Evolutionary conservation across 805 yeast species (phyloP), one percentile per base, ranked within the genome.

Genomic region (Starmera caribaea): DNA sequence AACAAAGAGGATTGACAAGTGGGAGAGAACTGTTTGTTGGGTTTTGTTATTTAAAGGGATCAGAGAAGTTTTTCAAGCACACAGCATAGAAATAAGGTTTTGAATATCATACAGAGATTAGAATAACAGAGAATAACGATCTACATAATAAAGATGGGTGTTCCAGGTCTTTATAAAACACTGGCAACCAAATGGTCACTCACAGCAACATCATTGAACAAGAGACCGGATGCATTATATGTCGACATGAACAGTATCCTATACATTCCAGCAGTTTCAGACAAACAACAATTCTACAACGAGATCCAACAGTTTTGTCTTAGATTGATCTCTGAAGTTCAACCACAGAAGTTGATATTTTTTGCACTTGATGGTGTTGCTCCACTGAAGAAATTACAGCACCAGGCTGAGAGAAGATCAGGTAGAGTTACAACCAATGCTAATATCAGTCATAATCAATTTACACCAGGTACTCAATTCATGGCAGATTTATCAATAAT

Each of bases 321-420:
- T 54, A 95, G 84, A 58, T 65, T 92, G 41, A 84, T 89, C 50
- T 74, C 74, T 41, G 71, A 81, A 16, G 80, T 86, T 44, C 74
- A 74, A 55, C 97, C 97, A 10, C 68, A 76, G 48, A 71, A 81
- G 51, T 70, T 77, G 6, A 77, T 90, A 45, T 88, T 77, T 56
- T 81, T 90, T 90, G 97, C 97, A 2, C 81, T 90, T 49, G 97
- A 90, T 64, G 97, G 97, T 53, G 96, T 87, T 33, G 97, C 97
- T 0, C 97, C 97, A 13, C 66, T 97, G 51, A 96, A 96, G 4
- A 90, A 90, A 56, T 82, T 89, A 90, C 86, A 85, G 57, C 96
- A 88, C 58, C 97, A 90, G 62, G 76, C 96, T 57, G 74, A 90
- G 0, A 78, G 97, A 67, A 76, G 97, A 62, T 83, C 82, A 58